phyloP scores from a whole-genome alignment of 2,329 filamentous ascomycete genomes.

The Juglanconis oblonga region DNA sequence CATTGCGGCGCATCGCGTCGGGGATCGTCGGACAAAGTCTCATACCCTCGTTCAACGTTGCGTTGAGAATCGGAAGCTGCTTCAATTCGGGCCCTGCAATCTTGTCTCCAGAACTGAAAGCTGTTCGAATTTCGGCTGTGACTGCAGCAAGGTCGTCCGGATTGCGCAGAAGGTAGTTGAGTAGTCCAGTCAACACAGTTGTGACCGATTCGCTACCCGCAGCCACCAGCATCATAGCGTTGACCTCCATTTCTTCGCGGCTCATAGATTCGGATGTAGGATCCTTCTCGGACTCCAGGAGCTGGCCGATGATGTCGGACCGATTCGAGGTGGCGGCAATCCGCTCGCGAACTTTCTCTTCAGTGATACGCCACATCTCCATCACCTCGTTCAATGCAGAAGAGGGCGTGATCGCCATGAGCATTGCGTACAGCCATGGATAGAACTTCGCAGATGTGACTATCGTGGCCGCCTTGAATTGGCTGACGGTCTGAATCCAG shows the following conservation, averaged over 20 bases:
- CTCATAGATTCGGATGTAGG: not conserved
- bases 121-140: not conserved
- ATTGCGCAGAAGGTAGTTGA: slow-evolving; percentile 3
- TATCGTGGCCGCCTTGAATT: slow-evolving; percentile 7
- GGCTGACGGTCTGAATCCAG: slow-evolving; percentile 7
- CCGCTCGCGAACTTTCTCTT: slow-evolving; percentile 6
- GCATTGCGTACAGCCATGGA: not conserved
- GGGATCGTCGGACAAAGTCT: slow-evolving; percentile 9
- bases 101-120: not conserved
- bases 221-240: slow-evolving; percentile 5
- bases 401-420: slow-evolving; percentile 6
- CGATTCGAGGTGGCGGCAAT: not conserved
- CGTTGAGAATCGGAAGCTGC: slow-evolving; percentile 6
- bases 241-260: slow-evolving; percentile 11
- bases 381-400: slow-evolving; percentile 5
- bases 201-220: slow-evolving; percentile 12
- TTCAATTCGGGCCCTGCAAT: not conserved
- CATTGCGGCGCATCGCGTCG: slow-evolving; percentile 3
- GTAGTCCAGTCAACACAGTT: slow-evolving; percentile 4
- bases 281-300: slow-evolving; percentile 1
- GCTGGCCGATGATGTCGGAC: not conserved
- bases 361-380: slow-evolving; percentile 9
- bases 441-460: slow-evolving; percentile 5
- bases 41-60: slow-evolving; percentile 3
- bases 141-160: slow-evolving; percentile 3